These are phyloP conservation scores for Penicillium verrucosum DNA, from an alignment of 2,329 filamentous ascomycete genomes.

Conservation along the genomic window DNA sequence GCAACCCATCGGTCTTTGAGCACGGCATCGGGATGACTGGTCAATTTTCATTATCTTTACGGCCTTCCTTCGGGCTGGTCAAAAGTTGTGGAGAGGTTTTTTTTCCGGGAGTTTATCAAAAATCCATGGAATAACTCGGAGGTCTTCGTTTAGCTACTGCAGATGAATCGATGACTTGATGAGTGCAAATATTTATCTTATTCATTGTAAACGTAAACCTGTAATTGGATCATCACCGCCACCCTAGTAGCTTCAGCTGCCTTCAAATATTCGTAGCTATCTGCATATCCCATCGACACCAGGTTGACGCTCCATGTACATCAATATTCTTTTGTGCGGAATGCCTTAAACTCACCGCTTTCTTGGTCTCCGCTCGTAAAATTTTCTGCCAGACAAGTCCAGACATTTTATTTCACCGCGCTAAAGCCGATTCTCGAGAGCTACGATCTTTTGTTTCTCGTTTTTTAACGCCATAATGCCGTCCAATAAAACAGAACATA, in stretches of 20 bases:
- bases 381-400: slow-evolving; percentile 25
- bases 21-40: slow-evolving; percentile 31
- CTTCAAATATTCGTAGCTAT: neutral
- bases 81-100: slow-evolving; percentile 38
- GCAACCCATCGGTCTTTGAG: slow-evolving; percentile 13
- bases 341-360: slow-evolving; percentile 23
- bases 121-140: slow-evolving; percentile 28
- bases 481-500: slow-evolving; percentile 43
- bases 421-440: slow-evolving; percentile 9
- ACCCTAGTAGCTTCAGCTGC: too few relatives aligned
- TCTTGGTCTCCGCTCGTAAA: slow-evolving; percentile 18
- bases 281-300: neutral
- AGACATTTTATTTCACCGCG: slow-evolving; percentile 22
- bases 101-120: slow-evolving; percentile 34
- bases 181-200: slow-evolving; percentile 10
- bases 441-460: slow-evolving; percentile 3
- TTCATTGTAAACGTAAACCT: neutral
- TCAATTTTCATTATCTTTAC: slow-evolving; percentile 32
- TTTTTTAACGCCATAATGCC: slow-evolving; percentile 27
- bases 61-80: slow-evolving; percentile 15
- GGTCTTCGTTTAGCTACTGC: slow-evolving; percentile 27
- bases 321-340: slow-evolving; percentile 19
- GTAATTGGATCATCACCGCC: neutral
- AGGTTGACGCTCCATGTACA: neutral
- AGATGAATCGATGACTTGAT: slow-evolving; percentile 27